Percentiles rank a stretch among this genome's conserved stretches.
phyloP scores from a whole-genome alignment of 177 flowering plant genomes.

The Vitis hybrid region DNA sequence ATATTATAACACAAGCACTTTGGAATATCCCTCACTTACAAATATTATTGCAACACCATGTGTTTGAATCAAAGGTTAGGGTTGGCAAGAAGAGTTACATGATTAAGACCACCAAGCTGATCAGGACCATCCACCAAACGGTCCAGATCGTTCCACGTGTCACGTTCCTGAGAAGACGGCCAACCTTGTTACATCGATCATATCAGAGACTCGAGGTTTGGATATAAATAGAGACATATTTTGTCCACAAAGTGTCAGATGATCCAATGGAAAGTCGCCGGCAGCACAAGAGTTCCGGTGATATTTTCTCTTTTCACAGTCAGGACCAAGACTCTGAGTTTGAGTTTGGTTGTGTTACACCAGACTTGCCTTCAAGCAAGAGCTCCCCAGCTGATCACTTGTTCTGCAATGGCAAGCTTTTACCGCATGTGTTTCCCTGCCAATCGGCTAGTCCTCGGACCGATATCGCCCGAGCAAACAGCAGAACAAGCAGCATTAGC shows the following conservation, averaged over 20 bases:
- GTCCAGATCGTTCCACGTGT: slow-evolving; percentile 20
- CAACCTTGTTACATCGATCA: slow-evolving; percentile 10
- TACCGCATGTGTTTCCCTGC: slow-evolving; percentile 67
- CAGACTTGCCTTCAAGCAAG: slow-evolving; percentile 41
- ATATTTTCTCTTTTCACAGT: slow-evolving; percentile 36
- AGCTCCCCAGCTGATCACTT: slow-evolving; percentile 67
- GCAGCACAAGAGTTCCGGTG: slow-evolving; percentile 26
- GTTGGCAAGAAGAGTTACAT: slow-evolving; percentile 32
- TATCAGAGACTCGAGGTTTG: slow-evolving; percentile 3
- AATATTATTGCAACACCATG: slow-evolving; percentile 9
- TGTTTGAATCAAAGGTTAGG: slow-evolving; percentile 11
- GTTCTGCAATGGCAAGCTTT: slow-evolving; percentile 65
- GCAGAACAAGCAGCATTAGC: slow-evolving; percentile 51
- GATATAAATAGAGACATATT: background rate
- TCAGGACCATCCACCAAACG: slow-evolving; percentile 21
- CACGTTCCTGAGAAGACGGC: slow-evolving; percentile 6
- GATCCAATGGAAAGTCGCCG: slow-evolving; percentile 21
- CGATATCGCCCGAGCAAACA: slow-evolving; percentile 18
- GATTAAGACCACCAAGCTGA: slow-evolving; percentile 32
- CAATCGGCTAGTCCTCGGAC: slow-evolving; percentile 8
- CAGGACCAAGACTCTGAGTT: slow-evolving; percentile 32
- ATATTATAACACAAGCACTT: background rate
- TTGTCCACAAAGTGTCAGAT: background rate
- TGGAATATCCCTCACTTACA: background rate
- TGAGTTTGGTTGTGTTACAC: slow-evolving; percentile 42